phyloP scores from a whole-genome alignment of 768 basidiomycete species.

The Tricholoma sp. region DNA sequence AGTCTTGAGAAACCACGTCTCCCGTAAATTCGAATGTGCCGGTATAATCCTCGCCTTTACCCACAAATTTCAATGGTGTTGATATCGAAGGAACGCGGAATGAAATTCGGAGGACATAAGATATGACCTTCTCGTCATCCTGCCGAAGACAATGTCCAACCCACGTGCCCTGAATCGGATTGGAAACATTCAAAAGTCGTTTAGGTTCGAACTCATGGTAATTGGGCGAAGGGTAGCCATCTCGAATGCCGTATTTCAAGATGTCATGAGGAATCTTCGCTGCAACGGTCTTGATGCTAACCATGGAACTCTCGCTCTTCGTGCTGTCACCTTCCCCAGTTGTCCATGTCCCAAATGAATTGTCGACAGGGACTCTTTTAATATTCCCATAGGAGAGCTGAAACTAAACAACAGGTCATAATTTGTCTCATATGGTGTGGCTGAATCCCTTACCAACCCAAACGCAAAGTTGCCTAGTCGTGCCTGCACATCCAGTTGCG shows the following conservation, averaged over 20 bases:
- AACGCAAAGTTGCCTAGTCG: constrained; percentile 33
- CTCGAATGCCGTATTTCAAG: constrained; percentile 28
- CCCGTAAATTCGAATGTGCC: constrained; percentile 28
- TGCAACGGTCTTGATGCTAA: constrained; percentile 13
- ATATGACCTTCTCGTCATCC: constrained; percentile 18
- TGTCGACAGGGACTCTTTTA: constrained; percentile 24
- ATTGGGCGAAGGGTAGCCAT: constrained; percentile 26
- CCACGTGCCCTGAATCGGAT: constrained; percentile 29
- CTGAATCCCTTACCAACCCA: constrained; percentile 24
- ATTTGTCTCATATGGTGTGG: too few species aligned
- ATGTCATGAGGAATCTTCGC: constrained; percentile 18
- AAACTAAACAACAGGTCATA: constrained; percentile 15
- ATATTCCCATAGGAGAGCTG: constrained; percentile 30
- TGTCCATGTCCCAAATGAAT: constrained; percentile 26
- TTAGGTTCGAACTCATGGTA: constrained; percentile 28
- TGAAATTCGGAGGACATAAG: constrained; percentile 24
- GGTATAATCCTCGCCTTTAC: constrained; percentile 31
- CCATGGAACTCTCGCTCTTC: constrained; percentile 11
- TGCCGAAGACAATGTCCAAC: constrained; percentile 24
- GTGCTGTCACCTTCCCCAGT: constrained; percentile 16
- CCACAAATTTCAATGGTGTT: constrained; percentile 14
- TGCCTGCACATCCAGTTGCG: constrained; percentile 26
- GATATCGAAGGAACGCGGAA: constrained; percentile 20
- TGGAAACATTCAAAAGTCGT: constrained; percentile 9
- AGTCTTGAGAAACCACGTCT: constrained; percentile 8